Conservation (phyloP, 345 rosid species). For the Aquilaria sinensis region DNA sequence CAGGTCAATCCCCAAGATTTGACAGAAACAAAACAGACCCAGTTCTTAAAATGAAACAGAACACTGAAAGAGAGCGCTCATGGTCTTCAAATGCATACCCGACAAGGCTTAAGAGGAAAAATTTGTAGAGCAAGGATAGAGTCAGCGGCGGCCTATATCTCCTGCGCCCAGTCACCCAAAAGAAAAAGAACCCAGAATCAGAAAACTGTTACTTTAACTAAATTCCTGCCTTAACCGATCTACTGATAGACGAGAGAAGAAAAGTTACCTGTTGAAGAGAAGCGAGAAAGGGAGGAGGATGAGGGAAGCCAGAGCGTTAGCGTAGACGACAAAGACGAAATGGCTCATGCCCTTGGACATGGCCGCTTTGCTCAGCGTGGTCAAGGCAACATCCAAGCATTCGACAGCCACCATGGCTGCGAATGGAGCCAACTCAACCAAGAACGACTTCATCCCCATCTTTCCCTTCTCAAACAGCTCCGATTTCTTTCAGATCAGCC, state of each 20-base stretch:
- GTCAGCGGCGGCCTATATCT: conserved; percentile 31
- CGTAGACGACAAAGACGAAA: conserved; percentile 35
- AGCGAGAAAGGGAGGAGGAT: conserved; percentile 26
- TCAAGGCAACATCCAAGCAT: conserved; percentile 32
- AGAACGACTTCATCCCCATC: conserved; percentile 14
- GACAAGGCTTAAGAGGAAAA: conserved; percentile 37
- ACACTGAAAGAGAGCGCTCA: not conserved
- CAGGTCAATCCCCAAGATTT: conserved; percentile 1
- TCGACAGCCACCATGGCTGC: conserved; percentile 39
- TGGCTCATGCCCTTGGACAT: conserved; percentile 42
- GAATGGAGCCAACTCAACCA: conserved; percentile 24
- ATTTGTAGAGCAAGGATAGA: conserved; percentile 33
- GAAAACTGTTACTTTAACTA: too few relatives aligned
- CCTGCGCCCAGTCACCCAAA: conserved; percentile 13
- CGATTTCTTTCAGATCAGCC: too few relatives aligned
- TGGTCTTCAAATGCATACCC: conserved; percentile 25
- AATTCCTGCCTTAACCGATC: too few relatives aligned
- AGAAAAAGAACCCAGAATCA: not conserved
- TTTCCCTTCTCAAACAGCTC: not conserved
- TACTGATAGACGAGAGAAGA: not conserved
- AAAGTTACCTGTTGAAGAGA: conserved; percentile 23
- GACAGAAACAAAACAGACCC: not conserved
- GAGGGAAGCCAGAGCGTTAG: conserved; percentile 35
- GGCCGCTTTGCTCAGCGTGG: conserved; percentile 44
- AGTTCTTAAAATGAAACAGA: conserved; percentile 1